phyloP scores from a whole-genome alignment of 1,284 basidiomycete genomes.

The Ganoderma leucocontextum region DNA sequence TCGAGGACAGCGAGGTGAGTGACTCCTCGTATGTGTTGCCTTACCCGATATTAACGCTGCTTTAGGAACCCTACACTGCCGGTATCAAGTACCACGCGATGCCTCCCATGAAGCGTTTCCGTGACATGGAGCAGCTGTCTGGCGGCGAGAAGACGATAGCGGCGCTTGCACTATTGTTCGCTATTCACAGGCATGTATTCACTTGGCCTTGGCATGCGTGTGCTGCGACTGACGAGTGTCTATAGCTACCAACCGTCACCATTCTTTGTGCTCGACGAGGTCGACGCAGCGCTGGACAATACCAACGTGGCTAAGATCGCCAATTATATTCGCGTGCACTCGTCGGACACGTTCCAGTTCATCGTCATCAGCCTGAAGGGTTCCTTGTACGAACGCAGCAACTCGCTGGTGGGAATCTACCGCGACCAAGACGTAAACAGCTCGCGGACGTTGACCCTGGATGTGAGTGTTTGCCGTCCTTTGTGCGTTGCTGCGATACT shows the following conservation, averaged over 20 bases:
- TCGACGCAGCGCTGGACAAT: conserved; percentile 96
- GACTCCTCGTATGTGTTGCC: background rate
- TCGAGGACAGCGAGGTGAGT: conserved; percentile 93
- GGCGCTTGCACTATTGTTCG: conserved; percentile 93
- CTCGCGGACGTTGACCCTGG: conserved; percentile 87
- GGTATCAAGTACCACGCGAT: conserved; percentile 99
- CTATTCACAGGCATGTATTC: conserved; percentile 83
- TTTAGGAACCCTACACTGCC: conserved; percentile 91
- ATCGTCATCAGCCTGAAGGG: conserved; percentile 97
- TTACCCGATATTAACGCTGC: background rate
- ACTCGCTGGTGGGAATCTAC: conserved; percentile 93
- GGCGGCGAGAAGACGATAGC: conserved; percentile 99
- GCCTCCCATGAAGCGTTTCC: conserved; percentile 99
- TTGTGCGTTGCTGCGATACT: background rate
- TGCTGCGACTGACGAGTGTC: background rate
- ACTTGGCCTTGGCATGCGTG: background rate
- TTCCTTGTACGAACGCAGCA: conserved; percentile 89
- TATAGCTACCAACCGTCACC: conserved; percentile 94
- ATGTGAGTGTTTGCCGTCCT: conserved; percentile 64
- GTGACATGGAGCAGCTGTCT: conserved; percentile 98
- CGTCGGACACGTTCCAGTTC: conserved; percentile 89
- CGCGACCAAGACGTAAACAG: conserved; percentile 94
- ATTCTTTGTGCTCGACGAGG: conserved; percentile 98
- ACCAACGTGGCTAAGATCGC: conserved; percentile 95
- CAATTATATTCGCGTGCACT: conserved; percentile 86